Evolutionary conservation across 306 rosid species (phyloP), one percentile per base, ranked within the genome.

Genomic region (Alnus rubra): DNA sequence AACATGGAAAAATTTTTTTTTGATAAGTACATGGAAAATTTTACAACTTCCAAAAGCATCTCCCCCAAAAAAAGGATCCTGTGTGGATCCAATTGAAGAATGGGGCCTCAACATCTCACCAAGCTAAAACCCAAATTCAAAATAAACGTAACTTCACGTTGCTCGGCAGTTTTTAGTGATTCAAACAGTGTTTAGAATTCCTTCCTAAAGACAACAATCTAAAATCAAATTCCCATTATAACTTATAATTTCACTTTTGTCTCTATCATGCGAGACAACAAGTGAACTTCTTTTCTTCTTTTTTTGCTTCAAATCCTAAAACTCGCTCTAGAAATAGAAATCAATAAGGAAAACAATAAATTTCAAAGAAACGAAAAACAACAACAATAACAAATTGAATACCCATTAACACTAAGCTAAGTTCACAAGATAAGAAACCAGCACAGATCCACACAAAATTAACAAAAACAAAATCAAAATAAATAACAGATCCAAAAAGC

Each of bases 401-500:
- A 55, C 7, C 30, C 30, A n/a, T 55, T n/a, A 35, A 33, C n/a
- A n/a, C 3, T 15, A 14, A 64, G 19, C n/a, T 4, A 16, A 16
- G 48, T 8, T 31, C 55, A 74, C 28, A 64, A 65, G 37, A 23
- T 7, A 60, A 64, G 8, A 16, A 6, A n/a, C 9, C 33, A 67
- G 7, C 49, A 39, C 3, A 39, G 71, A 67, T 37, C 42, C 12
- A 8, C 4, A 37, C 71, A 9, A 67, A n/a, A 37, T 39, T 9
- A 58, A 4, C 19, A 56, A 56, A n/a, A 5, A n/a, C 16, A 58
- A 58, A 60, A n/a, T 28, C 1, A 67, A 75, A 79, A 35, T 16
- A 15, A 49, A 2, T 31, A 54, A 23, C 77, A 68, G 83, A 75
- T 74, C 55, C 72, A 13, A 65, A 47, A 44, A 73, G 56, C 30